phyloP scores from a whole-genome alignment of 2,329 filamentous ascomycete species.

The Arthrinium puccinioides region DNA sequence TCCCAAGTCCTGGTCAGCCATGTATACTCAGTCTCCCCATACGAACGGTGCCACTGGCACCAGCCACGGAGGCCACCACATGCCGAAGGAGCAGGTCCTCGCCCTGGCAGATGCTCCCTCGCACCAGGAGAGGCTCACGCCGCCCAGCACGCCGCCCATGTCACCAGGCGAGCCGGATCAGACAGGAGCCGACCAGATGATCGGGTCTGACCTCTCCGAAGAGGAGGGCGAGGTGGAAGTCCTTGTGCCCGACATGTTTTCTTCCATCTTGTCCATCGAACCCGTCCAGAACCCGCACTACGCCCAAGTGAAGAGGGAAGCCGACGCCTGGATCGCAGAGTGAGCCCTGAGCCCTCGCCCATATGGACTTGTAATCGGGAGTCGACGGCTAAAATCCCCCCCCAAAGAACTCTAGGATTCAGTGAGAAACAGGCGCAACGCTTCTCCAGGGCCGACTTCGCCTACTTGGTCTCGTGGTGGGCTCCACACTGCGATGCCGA shows the following conservation, averaged over 20 bases:
- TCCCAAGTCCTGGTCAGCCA: no score
- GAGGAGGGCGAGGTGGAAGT: not conserved
- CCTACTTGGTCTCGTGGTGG: slow-evolving; percentile 17
- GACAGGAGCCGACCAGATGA: no score
- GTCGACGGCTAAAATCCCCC: not conserved
- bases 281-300: slow-evolving; percentile 16
- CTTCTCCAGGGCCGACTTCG: slow-evolving; percentile 14
- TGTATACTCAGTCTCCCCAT: no score
- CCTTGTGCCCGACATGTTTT: slow-evolving; percentile 19
- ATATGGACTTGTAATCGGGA: no score
- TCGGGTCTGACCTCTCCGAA: no score
- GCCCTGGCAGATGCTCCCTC: no score
- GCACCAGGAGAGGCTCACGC: no score
- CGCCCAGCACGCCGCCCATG: no score
- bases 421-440: slow-evolving; percentile 10
- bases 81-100: no score
- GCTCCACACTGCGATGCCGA: slow-evolving; percentile 14
- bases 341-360: slow-evolving; percentile 3
- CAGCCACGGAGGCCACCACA: no score
- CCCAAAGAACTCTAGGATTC: slow-evolving; percentile 10
- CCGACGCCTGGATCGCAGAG: slow-evolving; percentile 16
- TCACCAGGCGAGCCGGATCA: no score
- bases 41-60: no score
- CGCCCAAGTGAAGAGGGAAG: slow-evolving; percentile 12
- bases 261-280: slow-evolving; percentile 18